These are phyloP conservation scores for Cyberlindnera samutprakarnensis DNA, from an alignment of 805 yeast species.

Conservation along the genomic window DNA sequence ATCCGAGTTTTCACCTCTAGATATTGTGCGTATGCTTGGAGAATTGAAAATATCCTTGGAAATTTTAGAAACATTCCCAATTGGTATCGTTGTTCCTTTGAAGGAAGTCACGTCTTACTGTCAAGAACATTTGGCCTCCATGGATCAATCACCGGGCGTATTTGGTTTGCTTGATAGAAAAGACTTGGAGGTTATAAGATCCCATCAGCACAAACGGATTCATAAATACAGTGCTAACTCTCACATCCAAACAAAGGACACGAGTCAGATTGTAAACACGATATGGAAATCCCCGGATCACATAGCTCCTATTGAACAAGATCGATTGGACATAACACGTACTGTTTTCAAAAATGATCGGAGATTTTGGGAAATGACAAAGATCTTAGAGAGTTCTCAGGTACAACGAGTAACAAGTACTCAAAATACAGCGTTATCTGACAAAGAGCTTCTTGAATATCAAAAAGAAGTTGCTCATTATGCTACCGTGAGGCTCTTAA, in stretches of 20 bases:
- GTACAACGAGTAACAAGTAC: slow-evolving; percentile 42
- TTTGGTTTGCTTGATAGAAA: slow-evolving; percentile 59
- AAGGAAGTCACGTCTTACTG: slow-evolving; percentile 53
- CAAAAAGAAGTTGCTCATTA: slow-evolving; percentile 54
- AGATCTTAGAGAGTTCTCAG: slow-evolving; percentile 61
- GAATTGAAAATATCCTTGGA: slow-evolving; percentile 43
- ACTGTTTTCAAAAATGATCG: slow-evolving; percentile 72
- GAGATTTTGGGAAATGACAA: slow-evolving; percentile 69
- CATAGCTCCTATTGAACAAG: slow-evolving; percentile 60
- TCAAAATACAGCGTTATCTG: slow-evolving; percentile 29
- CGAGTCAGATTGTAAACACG: slow-evolving; percentile 32
- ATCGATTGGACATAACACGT: slow-evolving; percentile 57
- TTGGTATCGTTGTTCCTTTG: slow-evolving; percentile 63
- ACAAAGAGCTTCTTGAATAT: slow-evolving; percentile 45
- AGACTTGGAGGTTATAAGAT: slow-evolving; percentile 38
- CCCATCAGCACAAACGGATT: not conserved
- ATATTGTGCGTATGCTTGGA: slow-evolving; percentile 55
- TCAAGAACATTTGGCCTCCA: slow-evolving; percentile 41
- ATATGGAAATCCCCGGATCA: slow-evolving; percentile 37
- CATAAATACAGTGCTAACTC: not conserved
- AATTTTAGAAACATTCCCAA: slow-evolving; percentile 63
- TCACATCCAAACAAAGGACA: slow-evolving; percentile 28
- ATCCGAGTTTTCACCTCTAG: slow-evolving; percentile 39
- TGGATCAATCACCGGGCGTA: slow-evolving; percentile 34
- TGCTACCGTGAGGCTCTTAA: slow-evolving; percentile 63